Percentiles rank a stretch among this genome's conserved stretches.
These are phyloP conservation scores for Xylaria hypoxylon DNA, from an alignment of 2,329 filamentous ascomycete genomes.

Conservation along the genomic window DNA sequence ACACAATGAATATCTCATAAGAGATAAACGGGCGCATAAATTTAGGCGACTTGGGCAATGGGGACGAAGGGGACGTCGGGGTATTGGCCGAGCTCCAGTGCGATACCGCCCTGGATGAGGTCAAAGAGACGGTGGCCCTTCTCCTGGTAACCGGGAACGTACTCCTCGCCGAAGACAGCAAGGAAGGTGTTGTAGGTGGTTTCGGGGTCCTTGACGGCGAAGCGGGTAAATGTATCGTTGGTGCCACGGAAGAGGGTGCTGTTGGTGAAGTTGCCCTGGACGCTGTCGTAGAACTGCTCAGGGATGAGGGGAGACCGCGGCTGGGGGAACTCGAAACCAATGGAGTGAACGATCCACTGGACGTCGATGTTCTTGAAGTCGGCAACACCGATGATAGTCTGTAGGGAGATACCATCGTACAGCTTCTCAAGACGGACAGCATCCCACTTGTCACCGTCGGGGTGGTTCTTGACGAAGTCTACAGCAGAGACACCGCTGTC, in stretches of 20 bases:
- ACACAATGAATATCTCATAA: conserved; percentile 29
- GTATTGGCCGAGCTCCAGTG: conserved; percentile 35
- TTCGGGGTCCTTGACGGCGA: conserved; percentile 36
- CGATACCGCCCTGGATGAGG: conserved; percentile 40
- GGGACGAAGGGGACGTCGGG: conserved; percentile 36
- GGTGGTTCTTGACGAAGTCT: conserved; percentile 38
- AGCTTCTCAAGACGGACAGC: conserved; percentile 36
- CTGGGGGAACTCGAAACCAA: conserved; percentile 40
- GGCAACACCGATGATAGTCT: conserved; percentile 35
- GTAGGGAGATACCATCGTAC: conserved; percentile 40
- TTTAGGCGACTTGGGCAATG: conserved; percentile 32
- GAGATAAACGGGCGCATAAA: background rate
- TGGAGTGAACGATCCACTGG: conserved; percentile 40
- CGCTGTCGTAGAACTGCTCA: conserved; percentile 35
- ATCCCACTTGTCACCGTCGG: conserved; percentile 30
- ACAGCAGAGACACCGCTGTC: conserved; percentile 36
- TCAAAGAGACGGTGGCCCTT: conserved; percentile 36
- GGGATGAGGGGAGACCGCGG: conserved; percentile 37
- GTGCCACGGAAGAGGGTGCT: conserved; percentile 40
- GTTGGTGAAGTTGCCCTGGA: conserved; percentile 41
- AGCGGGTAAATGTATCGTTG: conserved; percentile 42
- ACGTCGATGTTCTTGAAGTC: conserved; percentile 42
- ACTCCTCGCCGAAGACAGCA: conserved; percentile 34
- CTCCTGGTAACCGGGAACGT: conserved; percentile 36
- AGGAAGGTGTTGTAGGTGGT: conserved; percentile 41